These are phyloP conservation scores for Penicillium sp. DNA, from an alignment of 2,329 filamentous ascomycete genomes.

Conservation along the genomic window DNA sequence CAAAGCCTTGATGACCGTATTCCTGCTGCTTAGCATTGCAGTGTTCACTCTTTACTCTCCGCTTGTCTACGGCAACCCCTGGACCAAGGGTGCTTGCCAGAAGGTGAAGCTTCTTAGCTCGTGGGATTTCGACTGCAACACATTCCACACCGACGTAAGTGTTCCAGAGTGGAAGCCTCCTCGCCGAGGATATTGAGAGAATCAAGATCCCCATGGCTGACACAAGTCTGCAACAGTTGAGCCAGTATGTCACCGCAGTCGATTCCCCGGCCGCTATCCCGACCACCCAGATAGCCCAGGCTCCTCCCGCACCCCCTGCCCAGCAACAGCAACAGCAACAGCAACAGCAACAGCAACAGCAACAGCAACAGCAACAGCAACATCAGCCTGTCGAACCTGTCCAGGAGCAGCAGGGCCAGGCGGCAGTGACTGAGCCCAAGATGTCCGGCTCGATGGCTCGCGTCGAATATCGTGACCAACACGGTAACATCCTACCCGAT, in stretches of 20 bases:
- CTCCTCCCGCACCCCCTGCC: slow-evolving; percentile 17
- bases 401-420: slow-evolving; percentile 24
- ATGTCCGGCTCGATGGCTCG: slow-evolving; percentile 65
- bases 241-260: slow-evolving; percentile 35
- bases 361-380: slow-evolving; percentile 14
- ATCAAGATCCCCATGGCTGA: slow-evolving; percentile 24
- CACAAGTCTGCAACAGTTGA: slow-evolving; percentile 30
- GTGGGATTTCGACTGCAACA: slow-evolving; percentile 99
- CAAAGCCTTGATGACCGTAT: slow-evolving; percentile 64
- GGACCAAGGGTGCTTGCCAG: slow-evolving; percentile 85
- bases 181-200: slow-evolving; percentile 26
- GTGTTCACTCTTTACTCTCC: slow-evolving; percentile 84
- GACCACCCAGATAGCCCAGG: slow-evolving; percentile 20
- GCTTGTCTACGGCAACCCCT: slow-evolving; percentile 85
- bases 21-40: slow-evolving; percentile 68
- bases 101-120: slow-evolving; percentile 78
- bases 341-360: slow-evolving; percentile 17
- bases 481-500: slow-evolving; percentile 80
- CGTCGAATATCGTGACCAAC: slow-evolving; percentile 89
- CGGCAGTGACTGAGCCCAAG: slow-evolving; percentile 21
- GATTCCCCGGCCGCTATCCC: slow-evolving; percentile 18
- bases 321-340: slow-evolving; percentile 11
- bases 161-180: slow-evolving; percentile 31
- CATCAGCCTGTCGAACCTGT: slow-evolving; percentile 19
- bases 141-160: slow-evolving; percentile 81